These are phyloP conservation scores for Salix arbutifolia DNA, from an alignment of 345 rosid species.

Conservation along the genomic window DNA sequence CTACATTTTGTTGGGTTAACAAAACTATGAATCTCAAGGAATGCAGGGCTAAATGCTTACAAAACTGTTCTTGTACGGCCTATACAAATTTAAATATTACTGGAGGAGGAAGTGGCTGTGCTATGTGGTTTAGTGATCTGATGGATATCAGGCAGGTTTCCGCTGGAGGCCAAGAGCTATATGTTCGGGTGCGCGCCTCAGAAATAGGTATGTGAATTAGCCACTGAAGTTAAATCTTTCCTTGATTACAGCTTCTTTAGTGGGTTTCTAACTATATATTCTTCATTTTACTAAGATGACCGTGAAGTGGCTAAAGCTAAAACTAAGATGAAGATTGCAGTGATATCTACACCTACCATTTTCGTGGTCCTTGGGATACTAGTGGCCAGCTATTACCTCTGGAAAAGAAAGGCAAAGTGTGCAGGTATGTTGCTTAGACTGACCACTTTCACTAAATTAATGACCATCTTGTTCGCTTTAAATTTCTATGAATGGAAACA, in stretches of 20 bases:
- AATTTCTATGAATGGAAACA: neutral
- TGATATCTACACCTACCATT: neutral
- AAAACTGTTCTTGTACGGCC: slow-evolving; percentile 19
- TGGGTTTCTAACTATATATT: neutral
- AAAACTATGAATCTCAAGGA: neutral
- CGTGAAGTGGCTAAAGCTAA: neutral
- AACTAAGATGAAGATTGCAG: neutral
- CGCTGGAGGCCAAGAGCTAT: neutral
- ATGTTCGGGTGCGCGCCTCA: slow-evolving; percentile 7
- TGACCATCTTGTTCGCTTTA: neutral
- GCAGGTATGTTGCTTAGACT: neutral
- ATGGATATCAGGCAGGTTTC: slow-evolving; percentile 6
- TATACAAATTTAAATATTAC: neutral
- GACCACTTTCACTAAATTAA: neutral
- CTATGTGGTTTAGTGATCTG: slow-evolving; percentile 14
- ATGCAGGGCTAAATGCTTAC: slow-evolving; percentile 10
- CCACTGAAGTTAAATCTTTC: neutral
- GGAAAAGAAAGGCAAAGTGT: neutral
- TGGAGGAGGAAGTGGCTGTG: slow-evolving; percentile 13
- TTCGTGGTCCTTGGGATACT: neutral
- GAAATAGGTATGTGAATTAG: neutral
- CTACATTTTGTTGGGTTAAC: slow-evolving; percentile 5
- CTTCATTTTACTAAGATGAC: too few relatives aligned
- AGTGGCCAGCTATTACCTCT: neutral
- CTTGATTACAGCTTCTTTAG: neutral